phyloP scores from a whole-genome alignment of 345 rosid genomes.

The Conringia planisiliqua region DNA sequence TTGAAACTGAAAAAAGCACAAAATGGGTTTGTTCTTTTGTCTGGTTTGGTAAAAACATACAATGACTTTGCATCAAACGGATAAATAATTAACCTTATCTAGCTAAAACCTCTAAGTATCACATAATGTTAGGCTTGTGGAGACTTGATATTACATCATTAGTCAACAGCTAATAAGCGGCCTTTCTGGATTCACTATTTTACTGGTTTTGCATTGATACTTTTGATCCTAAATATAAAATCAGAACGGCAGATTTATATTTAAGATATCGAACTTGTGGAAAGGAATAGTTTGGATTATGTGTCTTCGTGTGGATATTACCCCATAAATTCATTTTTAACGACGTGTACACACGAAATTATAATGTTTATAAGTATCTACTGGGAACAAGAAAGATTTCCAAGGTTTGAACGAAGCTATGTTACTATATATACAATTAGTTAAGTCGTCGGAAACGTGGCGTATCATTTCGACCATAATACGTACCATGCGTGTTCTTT shows the following conservation, averaged over 20 bases:
- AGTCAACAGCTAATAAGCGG: neutral
- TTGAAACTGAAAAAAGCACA: neutral
- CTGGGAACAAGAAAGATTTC: neutral
- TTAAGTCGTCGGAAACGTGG: slow-evolving; percentile 4
- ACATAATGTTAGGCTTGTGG: too few relatives aligned
- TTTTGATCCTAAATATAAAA: neutral
- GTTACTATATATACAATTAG: neutral
- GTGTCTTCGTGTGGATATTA: neutral
- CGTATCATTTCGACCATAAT: neutral
- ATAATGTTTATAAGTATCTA: neutral
- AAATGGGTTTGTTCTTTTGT: neutral
- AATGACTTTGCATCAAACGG: too few relatives aligned
- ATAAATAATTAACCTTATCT: too few relatives aligned
- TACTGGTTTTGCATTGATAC: neutral
- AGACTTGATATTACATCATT: too few relatives aligned
- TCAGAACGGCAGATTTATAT: neutral
- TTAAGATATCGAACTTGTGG: neutral
- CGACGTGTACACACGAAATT: neutral
- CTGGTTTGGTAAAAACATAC: neutral
- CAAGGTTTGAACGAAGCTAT: neutral
- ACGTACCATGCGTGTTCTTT: slow-evolving; percentile 6
- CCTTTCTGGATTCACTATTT: neutral
- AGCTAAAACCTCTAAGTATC: too few relatives aligned
- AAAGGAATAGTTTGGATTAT: neutral
- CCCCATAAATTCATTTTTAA: neutral